Conservation (phyloP, 352 stramenopile genomes). For the Globisporangium abappressorium region DNA sequence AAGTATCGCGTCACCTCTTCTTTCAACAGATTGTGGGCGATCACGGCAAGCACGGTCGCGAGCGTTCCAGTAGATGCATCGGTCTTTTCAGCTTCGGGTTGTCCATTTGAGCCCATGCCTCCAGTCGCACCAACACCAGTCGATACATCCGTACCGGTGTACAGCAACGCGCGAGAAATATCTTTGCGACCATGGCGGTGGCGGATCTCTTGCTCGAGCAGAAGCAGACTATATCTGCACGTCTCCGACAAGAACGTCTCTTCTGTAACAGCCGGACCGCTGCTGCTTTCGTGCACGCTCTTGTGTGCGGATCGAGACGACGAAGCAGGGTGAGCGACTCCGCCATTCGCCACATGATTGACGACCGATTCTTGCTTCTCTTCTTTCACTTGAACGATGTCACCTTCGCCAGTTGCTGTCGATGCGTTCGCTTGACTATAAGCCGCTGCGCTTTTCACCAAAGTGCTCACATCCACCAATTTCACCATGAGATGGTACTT, state of each 20-base stretch:
- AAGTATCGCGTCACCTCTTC: slow-evolving; percentile 69
- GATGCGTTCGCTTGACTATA: not conserved
- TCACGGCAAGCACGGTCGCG: slow-evolving; percentile 54
- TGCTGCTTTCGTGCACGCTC: not conserved
- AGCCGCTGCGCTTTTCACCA: slow-evolving; percentile 18
- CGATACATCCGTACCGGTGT: slow-evolving; percentile 26
- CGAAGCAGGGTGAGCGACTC: not conserved
- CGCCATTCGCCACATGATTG: slow-evolving; percentile 19
- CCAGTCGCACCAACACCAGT: not conserved
- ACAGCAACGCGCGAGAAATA: slow-evolving; percentile 60
- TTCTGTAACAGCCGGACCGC: slow-evolving; percentile 3
- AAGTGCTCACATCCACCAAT: slow-evolving; percentile 59
- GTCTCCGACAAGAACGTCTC: slow-evolving; percentile 58
- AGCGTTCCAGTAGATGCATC: slow-evolving; percentile 42
- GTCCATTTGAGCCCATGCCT: slow-evolving; percentile 2
- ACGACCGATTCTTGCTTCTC: slow-evolving; percentile 28
- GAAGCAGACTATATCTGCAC: slow-evolving; percentile 60
- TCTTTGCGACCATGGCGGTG: slow-evolving; percentile 71
- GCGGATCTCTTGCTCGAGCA: slow-evolving; percentile 83
- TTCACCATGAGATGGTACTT: slow-evolving; percentile 69
- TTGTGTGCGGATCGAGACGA: not conserved
- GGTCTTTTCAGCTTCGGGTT: slow-evolving; percentile 38
- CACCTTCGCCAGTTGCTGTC: not conserved
- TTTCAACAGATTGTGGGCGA: slow-evolving; percentile 81
- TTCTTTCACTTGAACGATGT: slow-evolving; percentile 27